Base-by-base conservation (phyloP, 352 stramenopile genomes). In the Phytophthora sojae region DNA sequence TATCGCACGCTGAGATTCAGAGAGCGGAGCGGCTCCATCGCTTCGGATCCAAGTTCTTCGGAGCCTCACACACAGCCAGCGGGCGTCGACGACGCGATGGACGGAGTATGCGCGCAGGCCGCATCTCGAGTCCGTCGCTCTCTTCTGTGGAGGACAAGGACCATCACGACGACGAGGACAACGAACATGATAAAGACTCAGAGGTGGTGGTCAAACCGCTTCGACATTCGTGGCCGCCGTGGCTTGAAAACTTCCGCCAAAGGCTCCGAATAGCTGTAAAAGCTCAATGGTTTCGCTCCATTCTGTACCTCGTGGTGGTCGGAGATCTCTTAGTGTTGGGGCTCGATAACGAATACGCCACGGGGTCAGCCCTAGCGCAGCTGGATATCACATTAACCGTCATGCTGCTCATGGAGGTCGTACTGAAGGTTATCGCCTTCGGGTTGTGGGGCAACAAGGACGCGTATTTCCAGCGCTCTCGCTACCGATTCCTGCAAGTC, bases 311-410 rank as follows among this genome's bases (percentile, higher is more conserved):
- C 39, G 68, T 89, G 25, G 76, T 92, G 29, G 49, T 90, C 15
- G 45, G 70, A 3, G 86, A 94, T 61, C 65, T 90, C 6, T 57
- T 86, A 0, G 86, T 88, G 17, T 65, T 94, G 39, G 86, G 81
- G 9, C 52, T 92, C 19, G 84, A 94, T 62, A 79, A 91, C 47
- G 79, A 85, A 37, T 81, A 80, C 29, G 58, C 74, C 42, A 79
- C 66, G 0, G 58, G 72, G 9, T 62, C 77, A 3, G 47, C 74
- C 12, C 60, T 77, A 25, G 67, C 66, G 0, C 37, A 39, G 2
- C n/a, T 95, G 17, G 87, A 93, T 61, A 54, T 95, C 1, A 49
- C 57, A 4, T 90, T 89, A 59, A 95, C 87, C n/a, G 25, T 89
- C 32, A 52, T 92, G 15, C 59, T 92, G 19, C 50, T 87, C 3